Base-by-base conservation (phyloP, 2,329 filamentous ascomycete species). In the Aspergillus amoenus region DNA sequence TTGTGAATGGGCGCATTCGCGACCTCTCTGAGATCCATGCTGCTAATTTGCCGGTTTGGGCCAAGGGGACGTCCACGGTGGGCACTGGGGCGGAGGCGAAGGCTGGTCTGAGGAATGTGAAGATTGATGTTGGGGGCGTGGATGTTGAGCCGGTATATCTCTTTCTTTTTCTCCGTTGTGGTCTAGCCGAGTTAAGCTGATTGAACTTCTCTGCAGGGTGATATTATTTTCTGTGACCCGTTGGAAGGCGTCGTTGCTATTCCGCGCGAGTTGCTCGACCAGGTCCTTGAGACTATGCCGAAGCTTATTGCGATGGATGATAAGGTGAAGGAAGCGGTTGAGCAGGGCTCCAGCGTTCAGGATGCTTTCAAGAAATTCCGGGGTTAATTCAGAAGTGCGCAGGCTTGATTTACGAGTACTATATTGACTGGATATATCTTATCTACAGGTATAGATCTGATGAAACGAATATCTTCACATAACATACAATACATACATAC, bases 211-310 rank as follows among this genome's bases (percentile, higher is more conserved):
- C 34, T 22, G 3, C 47, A 70, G 76, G 87, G 88, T 7, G 89
- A 92, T 70, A 79, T 91, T 39, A 79, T 90, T 45, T 86, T 90
- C 72, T 83, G 84, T 55, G 89, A 92, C 69, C 81, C 84, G 4
- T 75, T 78, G n/a, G 88, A 90, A 61, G 89, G 87, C 0, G 83
- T 88, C 1, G 88, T 90, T 12, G 80, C 84, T 27, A 88, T 92
- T 56, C 89, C 89, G 1, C 75, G 77, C 47, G 80, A 79, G 34
- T 82, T 84, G 65, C 69, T 91, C 9, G 78, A 80, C 11, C 79
- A 82, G 47, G 83, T 90, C 18, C 66, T 90, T 12, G 82, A 83
- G 48, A 66, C 90, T 62, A 76, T 88, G 62, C 85, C 86, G 5
- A 74, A 71, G 58, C 67, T 81, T 52, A 73, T 76, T 4, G 68